Base-by-base conservation (phyloP, 2,329 filamentous ascomycete species). In the Botrytis cinerea region DNA sequence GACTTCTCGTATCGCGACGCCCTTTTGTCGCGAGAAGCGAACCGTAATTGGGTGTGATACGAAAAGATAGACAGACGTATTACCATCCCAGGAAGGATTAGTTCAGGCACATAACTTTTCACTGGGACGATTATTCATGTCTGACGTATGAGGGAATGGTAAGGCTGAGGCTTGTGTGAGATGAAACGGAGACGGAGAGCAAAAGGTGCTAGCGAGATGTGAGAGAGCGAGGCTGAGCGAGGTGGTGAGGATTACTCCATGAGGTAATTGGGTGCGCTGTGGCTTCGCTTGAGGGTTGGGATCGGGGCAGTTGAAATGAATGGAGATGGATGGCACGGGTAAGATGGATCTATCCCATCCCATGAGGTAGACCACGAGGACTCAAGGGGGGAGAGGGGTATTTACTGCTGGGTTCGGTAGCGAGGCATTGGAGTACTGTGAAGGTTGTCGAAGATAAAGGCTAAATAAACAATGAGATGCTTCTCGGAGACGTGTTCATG, bases 121-220 rank as follows among this genome's bases (percentile, higher is more conserved):
- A 14, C 22, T 51, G 63, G 63, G n/a, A 66, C 32, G 43, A 51
- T 51, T 51, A 18, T 1, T n/a, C 12, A 67, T 7, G n/a, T 20
- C 46, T n/a, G 63, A 54, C 46, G 64, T 54, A n/a, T 22, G 32
- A 54, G 38, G 14, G 22, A 40, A 54, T 28, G 3, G 28, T 51
- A 67, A 67, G 32, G 64, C 64, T 54, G 48, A 51, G 46, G 46
- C 64, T 38, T 40, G 64, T n/a, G 64, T 9, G 45, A 40, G 64
- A 18, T 54, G 64, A 67, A 25, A 66, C 6, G 43, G 63, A 66
- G 63, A 38, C 28, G 32, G 43, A 32, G 63, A 14, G 28, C 4
- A 1, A 38, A 6, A 35, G 25, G 5, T 51, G 48, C 25, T n/a
- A 54, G 48, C 48, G 48, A 54, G 48, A 54, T 2, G 48, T n/a